Evolutionary conservation across 164 flowering plant genomes (phyloP), one percentile per base, ranked within the genome.

Genomic region (Nymphaea colorata): DNA sequence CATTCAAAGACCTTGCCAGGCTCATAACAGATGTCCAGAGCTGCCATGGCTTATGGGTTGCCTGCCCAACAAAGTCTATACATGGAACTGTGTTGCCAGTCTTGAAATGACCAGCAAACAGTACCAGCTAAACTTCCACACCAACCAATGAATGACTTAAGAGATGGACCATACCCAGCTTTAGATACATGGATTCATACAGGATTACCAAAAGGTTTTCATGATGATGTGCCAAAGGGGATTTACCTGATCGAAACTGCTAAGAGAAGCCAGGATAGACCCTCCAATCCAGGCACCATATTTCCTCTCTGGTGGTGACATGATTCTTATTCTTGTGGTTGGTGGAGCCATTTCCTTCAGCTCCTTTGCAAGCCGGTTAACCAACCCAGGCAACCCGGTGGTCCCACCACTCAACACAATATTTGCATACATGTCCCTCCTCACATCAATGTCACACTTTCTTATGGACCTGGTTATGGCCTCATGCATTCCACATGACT

Each of bases 241-340:
- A 14, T 4, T 2, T 62, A 76, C 78, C 76, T 73, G 79, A 62
- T 73, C 69, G 57, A 76, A 76, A 1, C 71, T 68, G 70, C 74
- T 73, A 4, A 76, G 67, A 4, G 79, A 73, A 59, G 74, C 79
- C 67, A 76, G 62, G 66, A 76, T 72, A 41, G 78, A 76, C 5
- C 76, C 78, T 5, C 76, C 78, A 62, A 70, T 70, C 72, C 72
- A 70, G 14, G 64, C 72, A 64, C 68, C 64, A 25, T 70, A 70
- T 55, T 70, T 70, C 42, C 68, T 57, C 16, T 70, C 72, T 53
- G 72, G 72, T 64, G 72, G 68, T 17, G 79, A 73, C 15, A 68
- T 69, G 55, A 74, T 70, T 64, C 73, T 74, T 51, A 76, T 71
- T 47, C 69, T 68, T 14, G 68, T 41, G 42, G 68, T 41, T 6